Conservation (phyloP, 441 rosid species). For the Isatis lusitanica region DNA sequence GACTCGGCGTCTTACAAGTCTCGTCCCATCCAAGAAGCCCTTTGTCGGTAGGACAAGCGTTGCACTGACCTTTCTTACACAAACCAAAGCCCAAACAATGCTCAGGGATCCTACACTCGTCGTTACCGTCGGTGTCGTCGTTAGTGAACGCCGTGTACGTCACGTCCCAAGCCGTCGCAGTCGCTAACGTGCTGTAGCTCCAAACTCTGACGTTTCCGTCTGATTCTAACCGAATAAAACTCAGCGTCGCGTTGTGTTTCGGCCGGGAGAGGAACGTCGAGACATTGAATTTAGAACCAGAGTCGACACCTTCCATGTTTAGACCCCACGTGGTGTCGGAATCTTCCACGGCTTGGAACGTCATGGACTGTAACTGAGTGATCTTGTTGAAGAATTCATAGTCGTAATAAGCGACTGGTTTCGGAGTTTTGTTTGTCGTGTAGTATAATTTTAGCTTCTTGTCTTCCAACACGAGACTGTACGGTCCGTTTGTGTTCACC, state of each 20-base stretch:
- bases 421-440: conserved; percentile 44
- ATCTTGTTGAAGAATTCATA: conserved; percentile 36
- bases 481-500: conserved; percentile 49
- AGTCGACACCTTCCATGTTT: conserved; percentile 10
- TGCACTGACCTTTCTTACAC: conserved; percentile 59
- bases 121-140: conserved; percentile 35
- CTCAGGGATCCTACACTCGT: conserved; percentile 56
- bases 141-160: conserved; percentile 49
- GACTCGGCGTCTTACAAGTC: conserved; percentile 39
- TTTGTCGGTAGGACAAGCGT: conserved; percentile 53
- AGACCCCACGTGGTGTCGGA: conserved; percentile 31
- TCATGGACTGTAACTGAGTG: conserved; percentile 24
- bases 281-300: conserved; percentile 23
- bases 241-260: conserved; percentile 50
- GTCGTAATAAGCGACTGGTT: conserved; percentile 44
- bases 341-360: conserved; percentile 33
- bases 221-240: conserved; percentile 51
- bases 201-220: conserved; percentile 56
- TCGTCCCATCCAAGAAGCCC: conserved; percentile 61
- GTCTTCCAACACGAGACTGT: conserved; percentile 63
- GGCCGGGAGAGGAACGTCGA: conserved; percentile 39
- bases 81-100: conserved; percentile 58
- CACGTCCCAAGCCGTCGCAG: conserved; percentile 46
- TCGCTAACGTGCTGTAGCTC: conserved; percentile 45
- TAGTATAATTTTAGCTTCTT: conserved; percentile 49